Base-by-base conservation (phyloP, 2,329 filamentous ascomycete genomes). In the Periglandula ipomoeae region DNA sequence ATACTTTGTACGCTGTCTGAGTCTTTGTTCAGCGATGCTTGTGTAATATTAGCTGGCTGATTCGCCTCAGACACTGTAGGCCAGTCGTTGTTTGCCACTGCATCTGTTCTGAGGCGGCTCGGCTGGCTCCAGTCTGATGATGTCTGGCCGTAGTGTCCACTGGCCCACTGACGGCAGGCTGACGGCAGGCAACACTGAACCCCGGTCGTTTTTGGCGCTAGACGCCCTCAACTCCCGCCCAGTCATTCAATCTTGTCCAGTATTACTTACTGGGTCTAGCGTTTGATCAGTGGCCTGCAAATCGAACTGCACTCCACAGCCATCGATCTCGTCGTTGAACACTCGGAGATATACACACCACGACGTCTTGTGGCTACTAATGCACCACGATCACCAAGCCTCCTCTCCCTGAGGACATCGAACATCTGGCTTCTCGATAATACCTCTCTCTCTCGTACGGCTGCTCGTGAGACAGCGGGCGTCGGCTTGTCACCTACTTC, bases 381-480 rank as follows among this genome's bases (percentile, higher is more conserved):
- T 48, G 39, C 24, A n/a, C 15, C 41, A 39, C 17, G 37, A 44
- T 15, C 38, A 42, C 20, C 39, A 47, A 44, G 32, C 24, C 30
- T 30, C 17, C 39, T n/a, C 44, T 30, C 24, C n/a, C 22, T 23
- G 38, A 35, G 44, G 23, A 42, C 17, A 19, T 37, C 39, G 30
- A 8, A 17, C 39, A 15, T 20, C n/a, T n/a, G 10, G 17, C 20
- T n/a, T n/a, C n/a, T n/a, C n/a, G n/a, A n/a, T n/a, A n/a, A 7
- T n/a, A 9, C 32, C n/a, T 30, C 32, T 15, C 40, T 43, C 19
- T 24, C 30, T 40, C 23, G 20, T 20, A 30, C 27, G 26, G 26
- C 40, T 47, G 45, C 45, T 34, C 37, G 39, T n/a, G 23, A 27
- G 27, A 23, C 7, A 41, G 38, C n/a, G 24, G 26, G 17, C 38